phyloP scores from a whole-genome alignment of 345 rosid species.

The Euphorbia lathyris region DNA sequence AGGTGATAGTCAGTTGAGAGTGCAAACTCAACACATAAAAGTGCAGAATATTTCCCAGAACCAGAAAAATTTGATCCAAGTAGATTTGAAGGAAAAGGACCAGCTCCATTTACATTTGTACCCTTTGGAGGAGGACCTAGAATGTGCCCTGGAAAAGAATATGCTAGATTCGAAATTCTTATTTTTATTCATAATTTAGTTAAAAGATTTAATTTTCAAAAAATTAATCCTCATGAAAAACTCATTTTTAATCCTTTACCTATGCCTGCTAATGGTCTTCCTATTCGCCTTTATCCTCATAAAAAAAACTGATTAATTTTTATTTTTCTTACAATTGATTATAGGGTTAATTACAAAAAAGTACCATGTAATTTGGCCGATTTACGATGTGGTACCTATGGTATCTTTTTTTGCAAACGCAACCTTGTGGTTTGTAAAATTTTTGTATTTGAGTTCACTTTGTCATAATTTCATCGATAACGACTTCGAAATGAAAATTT shows the following conservation, averaged over 20 bases:
- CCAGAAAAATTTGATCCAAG: constrained; percentile 37
- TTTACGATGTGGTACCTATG: too few species aligned
- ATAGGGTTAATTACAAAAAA: too few species aligned
- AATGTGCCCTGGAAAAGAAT: constrained; percentile 45
- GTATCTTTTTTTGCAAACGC: too few species aligned
- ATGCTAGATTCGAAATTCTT: constrained; percentile 34
- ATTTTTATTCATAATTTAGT: constrained; percentile 39
- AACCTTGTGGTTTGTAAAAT: too few species aligned
- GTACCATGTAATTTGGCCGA: too few species aligned
- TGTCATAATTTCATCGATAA: too few species aligned
- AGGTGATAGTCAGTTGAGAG: too few species aligned
- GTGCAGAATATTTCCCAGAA: constrained; percentile 24
- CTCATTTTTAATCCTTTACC: constrained; percentile 35
- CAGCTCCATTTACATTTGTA: constrained; percentile 36
- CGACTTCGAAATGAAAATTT: too few species aligned
- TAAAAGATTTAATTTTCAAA: constrained; percentile 31
- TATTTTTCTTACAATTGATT: background rate
- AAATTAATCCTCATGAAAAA: constrained; percentile 27
- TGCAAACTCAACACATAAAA: constrained; percentile 31
- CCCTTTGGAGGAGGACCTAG: constrained; percentile 42
- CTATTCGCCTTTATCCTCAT: constrained; percentile 32
- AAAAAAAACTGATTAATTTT: constrained; percentile 1
- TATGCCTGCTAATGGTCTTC: constrained; percentile 37
- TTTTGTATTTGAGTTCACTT: too few species aligned
- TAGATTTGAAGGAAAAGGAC: constrained; percentile 33